Evolutionary conservation across 495 filamentous ascomycete genomes (phyloP).

Genomic region (Penicillium turbatum): DNA sequence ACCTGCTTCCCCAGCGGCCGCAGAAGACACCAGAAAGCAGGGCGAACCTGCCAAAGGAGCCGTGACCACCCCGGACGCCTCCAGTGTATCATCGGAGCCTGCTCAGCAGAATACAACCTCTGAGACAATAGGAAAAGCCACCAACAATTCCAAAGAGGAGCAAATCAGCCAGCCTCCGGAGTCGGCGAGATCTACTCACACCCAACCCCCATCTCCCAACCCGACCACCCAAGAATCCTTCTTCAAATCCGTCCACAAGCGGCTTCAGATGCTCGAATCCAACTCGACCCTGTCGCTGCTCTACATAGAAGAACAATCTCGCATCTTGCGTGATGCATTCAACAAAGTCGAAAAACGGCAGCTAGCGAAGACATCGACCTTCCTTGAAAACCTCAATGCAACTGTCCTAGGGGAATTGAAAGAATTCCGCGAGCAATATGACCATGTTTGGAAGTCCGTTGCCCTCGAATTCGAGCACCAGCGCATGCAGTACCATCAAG

Average conservation of each 20-base stretch:
- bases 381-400: constrained; percentile 76
- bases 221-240: constrained; percentile 94
- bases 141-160: constrained; percentile 29
- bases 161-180: constrained; percentile 25
- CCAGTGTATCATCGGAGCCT: constrained; percentile 18
- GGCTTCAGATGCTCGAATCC: constrained; percentile 82
- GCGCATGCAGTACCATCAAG: constrained; percentile 70
- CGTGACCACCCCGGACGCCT: constrained; percentile 19
- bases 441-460: constrained; percentile 93
- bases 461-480: constrained; percentile 87
- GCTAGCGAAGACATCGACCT: constrained; percentile 71
- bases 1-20: constrained; percentile 8
- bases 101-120: constrained; percentile 22
- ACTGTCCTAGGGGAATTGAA: constrained; percentile 84
- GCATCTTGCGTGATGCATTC: constrained; percentile 86
- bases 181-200: constrained; percentile 47
- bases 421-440: constrained; percentile 79
- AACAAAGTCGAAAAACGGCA: constrained; percentile 86
- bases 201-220: constrained; percentile 55
- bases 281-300: constrained; percentile 90
- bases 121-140: constrained; percentile 23
- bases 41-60: constrained; percentile 16
- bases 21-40: constrained; percentile 20
- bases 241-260: constrained; percentile 93
- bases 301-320: constrained; percentile 95